Evolutionary conservation across 2,329 filamentous ascomycete genomes (phyloP).

Genomic region (Alternaria sp.): DNA sequence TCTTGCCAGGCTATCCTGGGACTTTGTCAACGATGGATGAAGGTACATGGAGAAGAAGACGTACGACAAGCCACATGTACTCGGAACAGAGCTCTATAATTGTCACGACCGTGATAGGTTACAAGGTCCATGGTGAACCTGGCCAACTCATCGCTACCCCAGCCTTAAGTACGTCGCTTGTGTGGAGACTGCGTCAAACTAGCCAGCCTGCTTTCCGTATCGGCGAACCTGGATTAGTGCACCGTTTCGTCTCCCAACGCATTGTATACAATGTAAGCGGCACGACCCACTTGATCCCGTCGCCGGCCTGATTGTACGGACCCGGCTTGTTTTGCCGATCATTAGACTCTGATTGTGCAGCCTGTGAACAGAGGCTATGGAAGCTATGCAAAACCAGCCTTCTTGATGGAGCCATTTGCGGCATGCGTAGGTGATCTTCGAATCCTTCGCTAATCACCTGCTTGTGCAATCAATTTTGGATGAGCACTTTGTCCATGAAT

Average conservation of each 20-base stretch:
- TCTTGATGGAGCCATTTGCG: background rate
- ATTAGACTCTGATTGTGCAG: background rate
- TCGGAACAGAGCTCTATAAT: background rate
- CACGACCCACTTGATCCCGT: constrained; percentile 3
- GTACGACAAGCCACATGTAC: background rate
- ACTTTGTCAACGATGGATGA: background rate
- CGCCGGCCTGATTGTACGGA: background rate
- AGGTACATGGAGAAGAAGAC: constrained; percentile 1
- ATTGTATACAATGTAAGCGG: background rate
- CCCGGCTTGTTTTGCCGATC: constrained; percentile 1
- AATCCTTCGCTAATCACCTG: background rate
- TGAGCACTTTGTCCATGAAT: background rate
- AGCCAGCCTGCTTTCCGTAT: constrained; percentile 9
- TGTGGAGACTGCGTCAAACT: constrained; percentile 10
- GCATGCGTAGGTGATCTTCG: background rate
- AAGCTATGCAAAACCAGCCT: constrained; percentile 1
- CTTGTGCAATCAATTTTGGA: background rate
- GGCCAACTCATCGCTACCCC: constrained; percentile 1
- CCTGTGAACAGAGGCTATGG: background rate
- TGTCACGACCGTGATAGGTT: background rate
- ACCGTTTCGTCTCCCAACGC: background rate
- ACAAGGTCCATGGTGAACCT: background rate
- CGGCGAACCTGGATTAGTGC: constrained; percentile 14
- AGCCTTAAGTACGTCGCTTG: background rate
- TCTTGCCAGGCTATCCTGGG: background rate